phyloP scores from a whole-genome alignment of 106 monocot species.

The Dactylorhiza incarnata region DNA sequence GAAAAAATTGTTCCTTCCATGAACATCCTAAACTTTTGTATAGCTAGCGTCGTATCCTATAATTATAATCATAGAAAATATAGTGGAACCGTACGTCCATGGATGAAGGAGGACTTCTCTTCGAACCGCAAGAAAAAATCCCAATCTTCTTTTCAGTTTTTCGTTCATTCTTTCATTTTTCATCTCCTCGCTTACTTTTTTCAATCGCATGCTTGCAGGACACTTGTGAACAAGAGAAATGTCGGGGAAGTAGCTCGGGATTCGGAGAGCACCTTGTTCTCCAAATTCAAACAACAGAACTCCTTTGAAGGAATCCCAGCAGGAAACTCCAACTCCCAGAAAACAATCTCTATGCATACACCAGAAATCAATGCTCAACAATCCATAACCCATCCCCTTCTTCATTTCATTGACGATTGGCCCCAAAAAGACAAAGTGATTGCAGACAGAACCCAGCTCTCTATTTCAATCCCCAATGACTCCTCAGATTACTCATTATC shows the following conservation, averaged over 20 bases:
- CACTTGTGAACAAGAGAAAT: slow-evolving; percentile 40
- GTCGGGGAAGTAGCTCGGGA: slow-evolving; percentile 3
- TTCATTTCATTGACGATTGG: slow-evolving; percentile 58
- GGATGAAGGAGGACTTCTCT: too few relatives aligned
- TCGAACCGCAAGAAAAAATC: too few relatives aligned
- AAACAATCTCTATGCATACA: slow-evolving; percentile 10
- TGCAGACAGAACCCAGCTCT: slow-evolving; percentile 66
- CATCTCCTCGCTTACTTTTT: too few relatives aligned
- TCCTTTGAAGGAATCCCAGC: slow-evolving; percentile 23
- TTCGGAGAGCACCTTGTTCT: slow-evolving; percentile 11
- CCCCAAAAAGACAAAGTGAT: slow-evolving; percentile 25
- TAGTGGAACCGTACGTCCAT: too few relatives aligned
- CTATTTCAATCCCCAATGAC: slow-evolving; percentile 65
- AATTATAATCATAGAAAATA: too few relatives aligned
- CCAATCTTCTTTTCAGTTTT: too few relatives aligned
- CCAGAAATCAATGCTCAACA: slow-evolving; percentile 16
- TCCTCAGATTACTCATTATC: slow-evolving; percentile 49
- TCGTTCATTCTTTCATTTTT: too few relatives aligned
- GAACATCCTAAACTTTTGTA: too few relatives aligned
- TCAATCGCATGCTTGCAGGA: slow-evolving; percentile 28
- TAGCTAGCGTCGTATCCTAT: too few relatives aligned
- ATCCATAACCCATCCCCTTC: slow-evolving; percentile 31
- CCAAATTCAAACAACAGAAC: slow-evolving; percentile 25
- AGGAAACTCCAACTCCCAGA: slow-evolving; percentile 25
- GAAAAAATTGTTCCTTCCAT: too few relatives aligned